These are phyloP conservation scores for Asterochloris erici DNA, from an alignment of 139 green algal species.

Conservation along the genomic window DNA sequence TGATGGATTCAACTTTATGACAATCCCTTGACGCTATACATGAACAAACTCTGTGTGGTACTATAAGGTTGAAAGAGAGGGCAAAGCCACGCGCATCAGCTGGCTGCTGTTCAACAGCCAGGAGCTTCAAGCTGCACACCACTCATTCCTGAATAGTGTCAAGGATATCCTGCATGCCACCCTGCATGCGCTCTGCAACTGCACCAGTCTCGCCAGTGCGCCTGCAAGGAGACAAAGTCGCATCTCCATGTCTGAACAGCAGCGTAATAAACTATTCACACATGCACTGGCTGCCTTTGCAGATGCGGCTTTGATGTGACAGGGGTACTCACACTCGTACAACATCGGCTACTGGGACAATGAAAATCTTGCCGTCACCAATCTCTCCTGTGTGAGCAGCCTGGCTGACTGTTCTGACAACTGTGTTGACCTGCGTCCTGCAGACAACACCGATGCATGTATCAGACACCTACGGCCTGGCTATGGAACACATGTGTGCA, in stretches of 20 bases:
- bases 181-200: constrained; percentile 72
- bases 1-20: too few relatives aligned
- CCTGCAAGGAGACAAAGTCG: constrained; percentile 28
- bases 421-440: constrained; percentile 72
- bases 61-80: too few relatives aligned
- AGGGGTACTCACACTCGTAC: constrained; percentile 59
- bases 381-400: constrained; percentile 82
- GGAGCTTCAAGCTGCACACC: too few relatives aligned
- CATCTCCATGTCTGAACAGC: neutral
- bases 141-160: constrained; percentile 5
- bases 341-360: constrained; percentile 79
- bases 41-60: too few relatives aligned
- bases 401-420: constrained; percentile 53
- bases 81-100: too few relatives aligned
- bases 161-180: constrained; percentile 49
- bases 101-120: too few relatives aligned
- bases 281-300: neutral
- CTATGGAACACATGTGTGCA: too few relatives aligned
- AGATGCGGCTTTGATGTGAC: neutral
- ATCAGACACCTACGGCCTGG: too few relatives aligned
- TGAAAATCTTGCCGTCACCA: constrained; percentile 89
- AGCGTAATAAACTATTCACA: neutral
- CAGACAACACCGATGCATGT: neutral
- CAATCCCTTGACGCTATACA: too few relatives aligned
- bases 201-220: constrained; percentile 75